Conservation (phyloP, 2,329 filamentous ascomycete genomes). For the Tolypocladium paradoxum region DNA sequence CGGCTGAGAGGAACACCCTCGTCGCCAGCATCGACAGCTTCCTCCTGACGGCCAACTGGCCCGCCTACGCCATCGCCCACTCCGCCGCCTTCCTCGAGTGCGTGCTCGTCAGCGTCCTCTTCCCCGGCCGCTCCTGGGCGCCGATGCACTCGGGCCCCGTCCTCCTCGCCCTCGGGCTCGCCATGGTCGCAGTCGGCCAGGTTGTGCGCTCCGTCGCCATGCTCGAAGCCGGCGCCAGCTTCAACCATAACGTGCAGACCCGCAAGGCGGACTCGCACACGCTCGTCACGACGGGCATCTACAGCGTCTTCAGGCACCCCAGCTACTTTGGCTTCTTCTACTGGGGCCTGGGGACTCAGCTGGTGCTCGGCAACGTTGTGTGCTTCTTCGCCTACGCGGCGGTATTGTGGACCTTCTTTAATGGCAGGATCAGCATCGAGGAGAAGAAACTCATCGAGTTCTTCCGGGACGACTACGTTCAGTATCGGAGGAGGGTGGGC, state of each 20-base stretch:
- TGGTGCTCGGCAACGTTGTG: constrained; percentile 74
- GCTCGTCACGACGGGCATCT: constrained; percentile 77
- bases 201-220: constrained; percentile 70
- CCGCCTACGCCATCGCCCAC: constrained; percentile 76
- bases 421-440: constrained; percentile 61
- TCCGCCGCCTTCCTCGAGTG: constrained; percentile 64
- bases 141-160: constrained; percentile 31
- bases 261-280: constrained; percentile 57
- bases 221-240: constrained; percentile 78
- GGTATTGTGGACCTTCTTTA: constrained; percentile 83
- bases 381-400: constrained; percentile 64
- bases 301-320: constrained; percentile 67
- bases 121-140: constrained; percentile 37
- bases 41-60: constrained; percentile 75
- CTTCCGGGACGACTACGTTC: constrained; percentile 72
- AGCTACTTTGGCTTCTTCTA: constrained; percentile 98
- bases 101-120: constrained; percentile 45
- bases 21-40: constrained; percentile 66
- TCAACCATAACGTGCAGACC: constrained; percentile 79
- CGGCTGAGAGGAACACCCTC: constrained; percentile 71
- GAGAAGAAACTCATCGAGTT: constrained; percentile 69
- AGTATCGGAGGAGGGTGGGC: constrained; percentile 59
- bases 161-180: constrained; percentile 46
- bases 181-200: constrained; percentile 61
- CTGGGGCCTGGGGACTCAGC: constrained; percentile 92